A percentile compares a stretch with the other conserved stretches of the same genome.
Evolutionary conservation across 2,329 filamentous ascomycete genomes (phyloP).

Genomic region (Arachnopeziza araneosa): DNA sequence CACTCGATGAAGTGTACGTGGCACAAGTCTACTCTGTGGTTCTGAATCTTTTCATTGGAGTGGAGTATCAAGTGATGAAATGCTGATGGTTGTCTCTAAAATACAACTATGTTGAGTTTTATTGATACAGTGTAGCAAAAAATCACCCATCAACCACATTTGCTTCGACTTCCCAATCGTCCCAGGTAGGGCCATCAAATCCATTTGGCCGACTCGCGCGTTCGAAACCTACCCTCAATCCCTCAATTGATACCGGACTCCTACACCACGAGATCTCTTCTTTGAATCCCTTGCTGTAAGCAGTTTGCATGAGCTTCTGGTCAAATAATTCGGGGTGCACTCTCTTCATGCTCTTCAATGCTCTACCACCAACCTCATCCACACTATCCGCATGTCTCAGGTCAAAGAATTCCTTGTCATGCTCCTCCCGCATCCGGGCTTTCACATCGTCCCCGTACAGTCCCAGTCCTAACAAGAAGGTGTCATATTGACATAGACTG

Average conservation of each 20-base stretch:
- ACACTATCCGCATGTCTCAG: slow-evolving; percentile 29
- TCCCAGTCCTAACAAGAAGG: slow-evolving; percentile 57
- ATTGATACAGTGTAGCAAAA: not conserved
- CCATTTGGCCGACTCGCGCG: slow-evolving; percentile 43
- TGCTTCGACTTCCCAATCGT: slow-evolving; percentile 23
- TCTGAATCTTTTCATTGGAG: too few relatives aligned
- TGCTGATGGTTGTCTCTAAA: too few relatives aligned
- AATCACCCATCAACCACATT: slow-evolving; percentile 19
- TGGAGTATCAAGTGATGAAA: too few relatives aligned
- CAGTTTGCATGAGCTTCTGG: slow-evolving; percentile 23
- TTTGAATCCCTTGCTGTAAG: slow-evolving; percentile 22
- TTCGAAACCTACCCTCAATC: slow-evolving; percentile 26
- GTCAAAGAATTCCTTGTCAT: slow-evolving; percentile 23
- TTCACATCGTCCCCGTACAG: slow-evolving; percentile 50
- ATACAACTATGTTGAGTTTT: not conserved
- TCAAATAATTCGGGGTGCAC: slow-evolving; percentile 30
- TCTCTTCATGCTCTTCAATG: slow-evolving; percentile 26
- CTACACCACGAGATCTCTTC: slow-evolving; percentile 28
- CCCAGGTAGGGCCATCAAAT: slow-evolving; percentile 43
- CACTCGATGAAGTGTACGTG: too few relatives aligned
- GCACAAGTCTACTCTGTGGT: too few relatives aligned
- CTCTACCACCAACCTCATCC: slow-evolving; percentile 26
- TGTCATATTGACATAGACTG: slow-evolving; percentile 63
- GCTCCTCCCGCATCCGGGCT: slow-evolving; percentile 25
- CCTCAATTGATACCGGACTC: slow-evolving; percentile 27